phyloP scores from a whole-genome alignment of 2,329 filamentous ascomycete species.

The Aspergillus vadensis region DNA sequence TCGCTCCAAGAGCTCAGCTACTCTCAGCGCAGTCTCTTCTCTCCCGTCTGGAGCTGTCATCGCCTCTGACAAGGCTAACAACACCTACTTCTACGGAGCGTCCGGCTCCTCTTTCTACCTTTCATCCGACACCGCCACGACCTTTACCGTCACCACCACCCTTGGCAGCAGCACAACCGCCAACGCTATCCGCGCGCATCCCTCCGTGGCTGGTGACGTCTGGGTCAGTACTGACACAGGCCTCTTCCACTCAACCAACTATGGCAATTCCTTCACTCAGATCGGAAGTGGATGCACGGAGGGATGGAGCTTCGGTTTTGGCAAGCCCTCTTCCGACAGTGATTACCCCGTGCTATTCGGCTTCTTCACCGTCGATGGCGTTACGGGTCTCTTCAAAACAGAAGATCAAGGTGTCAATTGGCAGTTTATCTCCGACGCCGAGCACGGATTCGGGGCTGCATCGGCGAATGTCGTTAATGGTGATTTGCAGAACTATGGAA shows the following conservation, averaged over 20 bases:
- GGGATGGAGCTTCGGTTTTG: conserved; percentile 28
- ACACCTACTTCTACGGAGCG: conserved; percentile 56
- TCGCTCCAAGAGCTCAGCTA: conserved; percentile 20
- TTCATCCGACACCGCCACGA: conserved; percentile 52
- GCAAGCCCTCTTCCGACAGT: conserved; percentile 20
- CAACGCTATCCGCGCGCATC: conserved; percentile 24
- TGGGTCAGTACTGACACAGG: conserved; percentile 50
- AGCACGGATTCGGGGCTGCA: conserved; percentile 29
- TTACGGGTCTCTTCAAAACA: conserved; percentile 27
- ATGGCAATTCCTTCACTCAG: conserved; percentile 51
- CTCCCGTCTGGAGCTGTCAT: conserved; percentile 52
- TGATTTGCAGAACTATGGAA: conserved; percentile 29
- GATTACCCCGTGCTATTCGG: conserved; percentile 29
- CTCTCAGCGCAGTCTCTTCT: conserved; percentile 50
- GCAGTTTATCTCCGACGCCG: conserved; percentile 30
- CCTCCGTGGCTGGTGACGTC: conserved; percentile 24
- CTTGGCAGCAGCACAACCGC: conserved; percentile 35
- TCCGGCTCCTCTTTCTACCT: conserved; percentile 54
- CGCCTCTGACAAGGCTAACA: conserved; percentile 58
- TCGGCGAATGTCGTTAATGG: conserved; percentile 31
- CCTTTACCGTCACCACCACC: conserved; percentile 47
- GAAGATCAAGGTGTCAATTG: conserved; percentile 31
- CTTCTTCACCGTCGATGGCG: conserved; percentile 29
- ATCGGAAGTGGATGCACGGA: conserved; percentile 24
- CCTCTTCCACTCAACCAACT: conserved; percentile 58